phyloP scores from a whole-genome alignment of 1,284 basidiomycete species.

The Neonothopanus nambi region DNA sequence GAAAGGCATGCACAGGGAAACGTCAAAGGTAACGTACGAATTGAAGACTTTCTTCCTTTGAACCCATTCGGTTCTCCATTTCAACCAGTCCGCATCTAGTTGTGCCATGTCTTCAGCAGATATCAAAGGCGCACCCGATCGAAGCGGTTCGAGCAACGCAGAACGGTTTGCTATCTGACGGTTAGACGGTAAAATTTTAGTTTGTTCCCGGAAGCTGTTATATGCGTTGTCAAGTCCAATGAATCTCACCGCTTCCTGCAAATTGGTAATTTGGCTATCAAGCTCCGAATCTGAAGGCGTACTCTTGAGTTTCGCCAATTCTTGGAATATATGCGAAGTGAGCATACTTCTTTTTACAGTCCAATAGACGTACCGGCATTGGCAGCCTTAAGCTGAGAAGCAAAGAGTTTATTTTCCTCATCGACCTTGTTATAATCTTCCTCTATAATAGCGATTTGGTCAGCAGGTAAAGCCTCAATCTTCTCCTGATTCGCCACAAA shows the following conservation, averaged over 20 bases:
- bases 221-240: no score
- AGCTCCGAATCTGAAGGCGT: constrained; percentile 73
- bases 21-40: constrained; percentile 45
- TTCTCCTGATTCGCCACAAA: constrained; percentile 78
- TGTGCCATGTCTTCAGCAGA: constrained; percentile 63
- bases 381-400: constrained; percentile 49
- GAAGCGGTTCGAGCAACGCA: constrained; percentile 61
- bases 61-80: constrained; percentile 75
- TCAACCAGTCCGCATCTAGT: constrained; percentile 66
- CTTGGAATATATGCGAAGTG: constrained; percentile 36
- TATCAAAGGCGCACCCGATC: constrained; percentile 63
- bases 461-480: constrained; percentile 57
- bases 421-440: constrained; percentile 54
- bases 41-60: constrained; percentile 67
- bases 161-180: constrained; percentile 50
- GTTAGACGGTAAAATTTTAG: constrained; percentile 5
- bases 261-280: constrained; percentile 43
- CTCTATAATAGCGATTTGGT: constrained; percentile 59
- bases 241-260: constrained; percentile 41
- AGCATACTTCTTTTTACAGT: constrained; percentile 2
- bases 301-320: constrained; percentile 60
- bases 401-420: constrained; percentile 58
- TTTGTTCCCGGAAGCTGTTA: constrained; percentile 8
- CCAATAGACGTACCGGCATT: constrained; percentile 45
- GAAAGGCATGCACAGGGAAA: constrained; percentile 1